Conservation (phyloP, 2,329 filamentous ascomycete genomes). For the Aspergillus transmontanensis region DNA sequence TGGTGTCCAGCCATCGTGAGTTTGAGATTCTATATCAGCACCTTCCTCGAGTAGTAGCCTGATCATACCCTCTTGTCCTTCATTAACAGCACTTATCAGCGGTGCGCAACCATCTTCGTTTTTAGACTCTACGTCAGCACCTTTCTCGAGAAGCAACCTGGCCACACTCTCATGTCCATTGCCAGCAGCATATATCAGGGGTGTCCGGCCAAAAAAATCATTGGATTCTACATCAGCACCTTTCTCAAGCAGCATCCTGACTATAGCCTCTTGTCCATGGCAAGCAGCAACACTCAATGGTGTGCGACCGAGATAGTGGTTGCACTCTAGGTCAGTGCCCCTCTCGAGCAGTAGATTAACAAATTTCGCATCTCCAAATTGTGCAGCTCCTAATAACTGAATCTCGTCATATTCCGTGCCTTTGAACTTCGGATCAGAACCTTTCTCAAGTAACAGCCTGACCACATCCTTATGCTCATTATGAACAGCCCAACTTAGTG, state of each 20-base stretch:
- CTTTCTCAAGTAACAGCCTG: background rate
- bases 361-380: background rate
- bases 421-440: background rate
- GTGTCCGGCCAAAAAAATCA: background rate
- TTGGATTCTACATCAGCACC: background rate
- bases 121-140: no score
- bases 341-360: background rate
- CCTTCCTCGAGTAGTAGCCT: background rate
- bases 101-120: no score
- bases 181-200: no score
- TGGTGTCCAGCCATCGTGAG: no score
- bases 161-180: no score
- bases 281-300: background rate
- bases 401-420: background rate
- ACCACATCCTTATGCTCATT: background rate
- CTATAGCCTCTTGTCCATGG: background rate
- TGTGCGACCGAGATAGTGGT: background rate
- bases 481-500: no score
- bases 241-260: background rate
- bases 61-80: background rate
- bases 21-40: background rate
- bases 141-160: no score
- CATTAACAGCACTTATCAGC: background rate
- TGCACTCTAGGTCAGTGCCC: background rate
- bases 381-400: background rate